phyloP scores from a whole-genome alignment of 148 eudicot species.

The Suaeda aralocaspica region DNA sequence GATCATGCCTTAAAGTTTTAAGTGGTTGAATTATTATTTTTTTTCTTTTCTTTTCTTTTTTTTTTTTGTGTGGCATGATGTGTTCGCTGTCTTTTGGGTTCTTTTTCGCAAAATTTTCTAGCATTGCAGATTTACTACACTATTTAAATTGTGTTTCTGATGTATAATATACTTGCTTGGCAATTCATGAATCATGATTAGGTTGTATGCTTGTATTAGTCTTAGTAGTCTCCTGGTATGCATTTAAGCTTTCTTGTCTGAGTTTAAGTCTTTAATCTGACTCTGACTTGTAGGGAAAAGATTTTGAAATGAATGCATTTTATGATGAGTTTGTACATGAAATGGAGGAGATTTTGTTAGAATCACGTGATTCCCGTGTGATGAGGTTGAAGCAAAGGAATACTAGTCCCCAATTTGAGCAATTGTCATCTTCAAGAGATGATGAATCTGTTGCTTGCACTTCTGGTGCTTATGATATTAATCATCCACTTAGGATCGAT shows the following conservation, averaged over 20 bases:
- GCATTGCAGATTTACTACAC: not conserved
- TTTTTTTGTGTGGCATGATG: too few relatives aligned
- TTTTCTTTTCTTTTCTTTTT: not conserved
- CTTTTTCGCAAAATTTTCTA: not conserved
- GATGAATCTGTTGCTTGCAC: slow-evolving; percentile 72
- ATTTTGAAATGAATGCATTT: slow-evolving; percentile 56
- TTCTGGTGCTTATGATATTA: slow-evolving; percentile 41
- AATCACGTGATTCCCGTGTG: slow-evolving; percentile 50
- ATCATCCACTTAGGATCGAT: slow-evolving; percentile 51
- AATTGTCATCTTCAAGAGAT: slow-evolving; percentile 50
- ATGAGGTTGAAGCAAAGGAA: slow-evolving; percentile 41
- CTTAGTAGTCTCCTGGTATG: not conserved
- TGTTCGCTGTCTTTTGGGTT: not conserved
- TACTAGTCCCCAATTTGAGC: slow-evolving; percentile 32
- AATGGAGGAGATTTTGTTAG: slow-evolving; percentile 95
- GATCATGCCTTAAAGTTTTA: not conserved
- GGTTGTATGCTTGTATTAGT: not conserved
- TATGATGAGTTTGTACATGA: slow-evolving; percentile 83
- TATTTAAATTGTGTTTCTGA: not conserved
- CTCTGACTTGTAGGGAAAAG: slow-evolving; percentile 23
- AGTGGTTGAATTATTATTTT: not conserved
- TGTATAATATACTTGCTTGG: not conserved
- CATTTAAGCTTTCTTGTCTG: too few relatives aligned
- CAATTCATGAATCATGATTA: not conserved
- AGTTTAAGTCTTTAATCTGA: not conserved